Evolutionary conservation across 2,329 filamentous ascomycete genomes (phyloP).

Genomic region (Colletotrichum tabaci): DNA sequence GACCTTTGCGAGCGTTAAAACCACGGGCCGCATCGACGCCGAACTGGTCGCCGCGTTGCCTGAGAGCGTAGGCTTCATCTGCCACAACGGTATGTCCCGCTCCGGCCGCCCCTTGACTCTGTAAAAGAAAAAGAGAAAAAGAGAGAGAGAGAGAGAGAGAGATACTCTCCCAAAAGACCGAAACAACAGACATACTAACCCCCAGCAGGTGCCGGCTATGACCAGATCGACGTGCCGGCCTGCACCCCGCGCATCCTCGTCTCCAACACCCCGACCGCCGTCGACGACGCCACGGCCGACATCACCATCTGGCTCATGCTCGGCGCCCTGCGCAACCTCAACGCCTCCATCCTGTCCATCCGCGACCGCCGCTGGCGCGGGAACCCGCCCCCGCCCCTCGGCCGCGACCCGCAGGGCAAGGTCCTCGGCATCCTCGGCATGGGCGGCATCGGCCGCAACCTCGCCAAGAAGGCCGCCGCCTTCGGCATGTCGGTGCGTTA

Average conservation of each 20-base stretch:
- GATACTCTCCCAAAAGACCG: background rate
- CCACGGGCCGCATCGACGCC: slow-evolving; percentile 80
- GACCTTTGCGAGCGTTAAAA: slow-evolving; percentile 74
- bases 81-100: slow-evolving; percentile 68
- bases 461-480: slow-evolving; percentile 80
- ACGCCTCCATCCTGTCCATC: slow-evolving; percentile 74
- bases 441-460: slow-evolving; percentile 86
- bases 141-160: too few relatives aligned
- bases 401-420: slow-evolving; percentile 86
- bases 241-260: slow-evolving; percentile 80
- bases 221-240: slow-evolving; percentile 82
- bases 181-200: background rate
- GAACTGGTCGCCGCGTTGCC: slow-evolving; percentile 76
- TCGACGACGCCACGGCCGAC: slow-evolving; percentile 88
- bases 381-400: slow-evolving; percentile 68
- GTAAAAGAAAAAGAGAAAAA: background rate
- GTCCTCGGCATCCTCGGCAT: slow-evolving; percentile 86
- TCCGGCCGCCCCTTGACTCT: slow-evolving; percentile 1
- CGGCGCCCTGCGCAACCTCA: slow-evolving; percentile 83
- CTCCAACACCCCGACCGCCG: slow-evolving; percentile 85
- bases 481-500: slow-evolving; percentile 86
- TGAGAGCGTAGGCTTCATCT: slow-evolving; percentile 68
- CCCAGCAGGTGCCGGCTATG: slow-evolving; percentile 81
- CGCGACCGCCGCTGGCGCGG: slow-evolving; percentile 80
- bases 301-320: slow-evolving; percentile 85